Base-by-base conservation (phyloP, 1,139 yeast species). In the Chernovozyma sophiae-reginae region DNA sequence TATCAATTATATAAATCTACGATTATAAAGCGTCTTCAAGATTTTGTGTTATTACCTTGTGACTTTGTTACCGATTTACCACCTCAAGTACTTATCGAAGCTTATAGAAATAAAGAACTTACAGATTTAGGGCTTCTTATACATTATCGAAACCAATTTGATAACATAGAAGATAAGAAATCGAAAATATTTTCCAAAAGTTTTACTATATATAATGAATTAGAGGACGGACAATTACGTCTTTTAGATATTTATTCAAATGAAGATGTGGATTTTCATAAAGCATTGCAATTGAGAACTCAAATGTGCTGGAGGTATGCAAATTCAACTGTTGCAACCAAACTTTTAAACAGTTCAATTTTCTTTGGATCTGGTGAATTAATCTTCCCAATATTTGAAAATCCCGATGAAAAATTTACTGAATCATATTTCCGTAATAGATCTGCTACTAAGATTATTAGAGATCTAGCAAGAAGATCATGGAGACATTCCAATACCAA, bases 271-370 rank as follows among this genome's bases (percentile, higher is more conserved):
- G 78, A 77, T 17, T 72, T 76, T 45, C 79, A 79, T 43, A 86
- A 87, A 59, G 75, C 81, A 36, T 65, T 92, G 39, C 79, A 80
- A 44, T 63, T 92, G 36, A 77, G 97, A 60, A 82, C 94, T 35
- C 94, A 90, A 47, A 72, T 94, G 80, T 68, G 86, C 33, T 90
- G 97, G 97, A 77, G 85, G 54, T 81, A 81, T 55, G 95, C 97
- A 27, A 76, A 78, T 45, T 65, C 89, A 2, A 74, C 77, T 17
- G 82, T 90, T 7, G 85, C 96, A 22, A 81, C 90, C 10, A 79
- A 78, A 42, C 60, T 90, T 37, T 66, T 87, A 39, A 82, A 85
- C 51, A 74, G 95, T n/a, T 77, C 81, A 37, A 83, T 94, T 29
- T 87, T 84, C 54, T 81, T 90, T 53, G 87, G 95, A 42, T 74